These are phyloP conservation scores for Salix exigua DNA, from an alignment of 345 rosid genomes.

Conservation along the genomic window DNA sequence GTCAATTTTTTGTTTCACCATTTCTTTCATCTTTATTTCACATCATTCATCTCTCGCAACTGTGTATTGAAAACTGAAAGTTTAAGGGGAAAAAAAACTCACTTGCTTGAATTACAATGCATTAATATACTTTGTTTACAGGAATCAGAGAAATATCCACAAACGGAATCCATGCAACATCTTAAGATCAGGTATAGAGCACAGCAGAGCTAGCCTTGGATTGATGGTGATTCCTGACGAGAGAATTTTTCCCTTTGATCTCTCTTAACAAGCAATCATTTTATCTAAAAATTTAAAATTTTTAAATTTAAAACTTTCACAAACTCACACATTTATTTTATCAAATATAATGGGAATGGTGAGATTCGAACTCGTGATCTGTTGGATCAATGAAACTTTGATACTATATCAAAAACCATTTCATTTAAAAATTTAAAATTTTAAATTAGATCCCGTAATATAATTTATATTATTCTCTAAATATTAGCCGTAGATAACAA, in stretches of 20 bases:
- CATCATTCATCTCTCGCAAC: background rate
- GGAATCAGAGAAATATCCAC: background rate
- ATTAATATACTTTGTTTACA: background rate
- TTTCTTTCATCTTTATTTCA: slow-evolving; percentile 6
- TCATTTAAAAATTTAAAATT: no score
- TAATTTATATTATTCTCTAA: no score
- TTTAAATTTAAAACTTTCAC: no score
- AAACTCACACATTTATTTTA: no score
- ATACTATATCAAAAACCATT: no score
- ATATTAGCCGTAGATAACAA: background rate
- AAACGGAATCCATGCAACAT: background rate
- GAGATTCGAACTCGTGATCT: no score
- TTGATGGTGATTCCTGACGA: background rate
- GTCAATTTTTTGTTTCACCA: slow-evolving; percentile 17
- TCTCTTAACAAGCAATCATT: background rate
- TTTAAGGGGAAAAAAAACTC: slow-evolving; percentile 11
- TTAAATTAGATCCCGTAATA: rapidly evolving
- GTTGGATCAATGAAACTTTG: no score
- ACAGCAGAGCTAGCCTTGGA: background rate
- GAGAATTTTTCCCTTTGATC: background rate
- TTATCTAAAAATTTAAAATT: no score
- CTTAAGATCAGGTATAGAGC: background rate
- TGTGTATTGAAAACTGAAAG: slow-evolving; percentile 4
- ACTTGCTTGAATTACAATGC: slow-evolving; percentile 17
- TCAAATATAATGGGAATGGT: no score